These are phyloP conservation scores for Botrytis galanthina DNA, from an alignment of 2,329 filamentous ascomycete genomes.

Conservation along the genomic window DNA sequence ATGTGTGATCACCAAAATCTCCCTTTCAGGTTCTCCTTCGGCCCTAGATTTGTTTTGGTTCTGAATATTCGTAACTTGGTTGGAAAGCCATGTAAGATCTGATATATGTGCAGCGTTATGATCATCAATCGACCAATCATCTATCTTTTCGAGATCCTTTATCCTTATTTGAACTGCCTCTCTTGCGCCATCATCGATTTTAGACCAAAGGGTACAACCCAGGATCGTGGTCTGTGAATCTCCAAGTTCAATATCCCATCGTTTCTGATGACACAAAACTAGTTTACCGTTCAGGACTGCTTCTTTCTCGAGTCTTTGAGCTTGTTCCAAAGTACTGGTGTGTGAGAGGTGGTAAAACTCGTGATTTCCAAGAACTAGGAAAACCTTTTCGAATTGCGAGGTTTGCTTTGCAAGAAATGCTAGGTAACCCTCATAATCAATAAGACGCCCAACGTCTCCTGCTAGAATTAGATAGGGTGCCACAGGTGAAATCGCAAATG, in stretches of 20 bases:
- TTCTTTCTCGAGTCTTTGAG: constrained; percentile 21
- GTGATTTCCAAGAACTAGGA: constrained; percentile 49
- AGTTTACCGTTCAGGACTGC: constrained; percentile 32
- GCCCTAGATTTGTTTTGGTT: constrained; percentile 13
- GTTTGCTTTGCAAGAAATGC: constrained; percentile 45
- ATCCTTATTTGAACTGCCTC: constrained; percentile 24
- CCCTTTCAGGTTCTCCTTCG: constrained; percentile 37
- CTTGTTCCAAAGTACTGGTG: constrained; percentile 28
- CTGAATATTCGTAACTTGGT: constrained; percentile 38
- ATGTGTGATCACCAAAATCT: constrained; percentile 43
- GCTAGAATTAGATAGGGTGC: constrained; percentile 48
- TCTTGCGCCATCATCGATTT: constrained; percentile 41
- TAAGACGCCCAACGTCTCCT: constrained; percentile 48
- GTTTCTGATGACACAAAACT: constrained; percentile 43
- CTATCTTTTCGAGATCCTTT: constrained; percentile 25
- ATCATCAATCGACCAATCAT: constrained; percentile 21
- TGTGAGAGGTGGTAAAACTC: constrained; percentile 44
- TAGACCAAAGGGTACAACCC: constrained; percentile 52
- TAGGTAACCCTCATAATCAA: constrained; percentile 42
- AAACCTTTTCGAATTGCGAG: constrained; percentile 42
- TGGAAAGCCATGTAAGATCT: constrained; percentile 43
- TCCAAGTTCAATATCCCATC: constrained; percentile 42
- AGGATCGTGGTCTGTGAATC: constrained; percentile 41
- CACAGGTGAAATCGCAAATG: constrained; percentile 42
- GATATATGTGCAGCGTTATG: constrained; percentile 19